Evolutionary conservation across 805 yeast species (phyloP).

Genomic region (Candida coquimbonensis): DNA sequence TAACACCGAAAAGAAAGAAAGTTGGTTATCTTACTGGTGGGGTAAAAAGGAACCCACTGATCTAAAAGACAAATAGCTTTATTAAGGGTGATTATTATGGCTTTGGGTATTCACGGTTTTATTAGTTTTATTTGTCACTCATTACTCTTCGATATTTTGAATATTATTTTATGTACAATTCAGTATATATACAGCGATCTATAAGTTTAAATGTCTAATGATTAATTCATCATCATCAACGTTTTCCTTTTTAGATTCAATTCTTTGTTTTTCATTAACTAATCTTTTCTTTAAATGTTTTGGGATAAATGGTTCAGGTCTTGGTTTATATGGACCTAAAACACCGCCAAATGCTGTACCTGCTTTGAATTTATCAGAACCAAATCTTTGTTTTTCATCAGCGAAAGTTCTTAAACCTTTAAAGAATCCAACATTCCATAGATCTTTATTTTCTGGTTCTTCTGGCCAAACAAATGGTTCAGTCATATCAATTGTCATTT

Average conservation of each 20-base stretch:
- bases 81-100: background rate
- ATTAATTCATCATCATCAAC: slow-evolving; percentile 18
- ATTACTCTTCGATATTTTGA: background rate
- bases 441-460: slow-evolving; percentile 36
- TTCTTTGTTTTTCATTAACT: slow-evolving; percentile 33
- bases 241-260: slow-evolving; percentile 14
- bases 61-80: background rate
- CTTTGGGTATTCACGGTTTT: background rate
- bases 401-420: slow-evolving; percentile 46
- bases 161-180: slow-evolving; percentile 3
- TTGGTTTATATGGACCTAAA: slow-evolving; percentile 48
- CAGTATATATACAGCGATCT: background rate
- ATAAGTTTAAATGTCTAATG: slow-evolving; percentile 16
- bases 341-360: slow-evolving; percentile 68
- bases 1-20: background rate
- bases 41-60: background rate
- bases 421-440: slow-evolving; percentile 34
- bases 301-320: slow-evolving; percentile 63
- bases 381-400: slow-evolving; percentile 43
- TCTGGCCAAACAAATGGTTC: slow-evolving; percentile 97
- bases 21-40: background rate
- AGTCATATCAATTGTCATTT: slow-evolving; percentile 94
- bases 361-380: slow-evolving; percentile 66
- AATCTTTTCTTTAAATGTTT: slow-evolving; percentile 38
- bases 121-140: background rate